Conservation (phyloP, 75 land plant species). For the Sequoia sempervirens region DNA sequence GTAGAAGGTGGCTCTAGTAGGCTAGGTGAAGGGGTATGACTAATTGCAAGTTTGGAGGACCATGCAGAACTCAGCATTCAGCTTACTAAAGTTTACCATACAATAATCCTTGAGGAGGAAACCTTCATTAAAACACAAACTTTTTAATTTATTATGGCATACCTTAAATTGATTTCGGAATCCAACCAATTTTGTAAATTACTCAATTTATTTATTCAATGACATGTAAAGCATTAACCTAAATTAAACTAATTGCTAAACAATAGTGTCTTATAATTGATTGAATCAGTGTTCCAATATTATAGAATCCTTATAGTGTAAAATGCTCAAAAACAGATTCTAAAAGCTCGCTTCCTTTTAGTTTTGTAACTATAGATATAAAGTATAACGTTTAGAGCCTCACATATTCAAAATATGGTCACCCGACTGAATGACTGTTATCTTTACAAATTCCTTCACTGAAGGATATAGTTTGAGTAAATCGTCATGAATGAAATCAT, state of each 20-base stretch:
- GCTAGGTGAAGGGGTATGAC: too few species aligned
- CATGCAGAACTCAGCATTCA: too few species aligned
- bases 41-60: too few species aligned
- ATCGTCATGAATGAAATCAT: constrained; percentile 84
- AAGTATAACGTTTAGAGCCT: constrained; percentile 15
- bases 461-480: constrained; percentile 63
- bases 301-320: neutral
- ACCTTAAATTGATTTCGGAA: neutral
- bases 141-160: neutral
- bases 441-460: constrained; percentile 45
- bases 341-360: neutral
- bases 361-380: neutral
- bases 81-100: too few species aligned
- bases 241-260: neutral
- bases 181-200: neutral
- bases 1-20: too few species aligned
- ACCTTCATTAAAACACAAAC: too few species aligned
- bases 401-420: constrained; percentile 91
- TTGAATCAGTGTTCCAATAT: neutral
- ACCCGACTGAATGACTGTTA: constrained; percentile 74
- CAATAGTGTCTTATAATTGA: neutral
- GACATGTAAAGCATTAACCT: neutral
- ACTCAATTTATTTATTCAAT: neutral
- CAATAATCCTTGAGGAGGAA: too few species aligned
- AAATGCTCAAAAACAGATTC: neutral